Evolutionary conservation across 164 flowering plant species (phyloP).

Genomic region (Saururus chinensis): DNA sequence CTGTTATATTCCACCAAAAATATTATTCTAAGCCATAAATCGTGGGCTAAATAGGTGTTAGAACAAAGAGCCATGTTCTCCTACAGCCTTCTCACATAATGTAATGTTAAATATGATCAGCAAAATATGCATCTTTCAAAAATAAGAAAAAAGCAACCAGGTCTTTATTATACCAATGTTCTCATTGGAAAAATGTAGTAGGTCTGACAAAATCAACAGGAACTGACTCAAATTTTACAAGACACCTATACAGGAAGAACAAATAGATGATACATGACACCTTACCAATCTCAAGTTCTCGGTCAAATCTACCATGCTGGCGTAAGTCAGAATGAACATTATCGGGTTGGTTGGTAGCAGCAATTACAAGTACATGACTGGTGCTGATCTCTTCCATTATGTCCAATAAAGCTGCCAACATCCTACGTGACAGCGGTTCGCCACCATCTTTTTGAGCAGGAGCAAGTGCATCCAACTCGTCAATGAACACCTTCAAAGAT

Average conservation of each 20-base stretch:
- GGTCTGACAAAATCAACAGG: not conserved
- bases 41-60: no score
- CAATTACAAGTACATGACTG: conserved; percentile 63
- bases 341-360: conserved; percentile 84
- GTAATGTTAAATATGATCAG: no score
- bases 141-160: no score
- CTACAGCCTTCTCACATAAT: no score
- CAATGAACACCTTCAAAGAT: conserved; percentile 70
- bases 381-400: conserved; percentile 83
- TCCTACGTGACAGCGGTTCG: conserved; percentile 77
- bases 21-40: no score
- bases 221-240: no score
- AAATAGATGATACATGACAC: not conserved
- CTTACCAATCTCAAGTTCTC: conserved; percentile 89
- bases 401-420: conserved; percentile 79
- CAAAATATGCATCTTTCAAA: no score
- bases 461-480: conserved; percentile 97
- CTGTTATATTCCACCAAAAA: no score
- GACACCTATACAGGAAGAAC: not conserved
- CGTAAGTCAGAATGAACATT: conserved; percentile 90
- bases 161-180: no score
- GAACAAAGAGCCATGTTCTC: no score
- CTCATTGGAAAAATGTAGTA: no score
- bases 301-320: conserved; percentile 87
- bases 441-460: conserved; percentile 88